Conservation (phyloP, 2,329 filamentous ascomycete species). For the Cladosporium cucumerinum region DNA sequence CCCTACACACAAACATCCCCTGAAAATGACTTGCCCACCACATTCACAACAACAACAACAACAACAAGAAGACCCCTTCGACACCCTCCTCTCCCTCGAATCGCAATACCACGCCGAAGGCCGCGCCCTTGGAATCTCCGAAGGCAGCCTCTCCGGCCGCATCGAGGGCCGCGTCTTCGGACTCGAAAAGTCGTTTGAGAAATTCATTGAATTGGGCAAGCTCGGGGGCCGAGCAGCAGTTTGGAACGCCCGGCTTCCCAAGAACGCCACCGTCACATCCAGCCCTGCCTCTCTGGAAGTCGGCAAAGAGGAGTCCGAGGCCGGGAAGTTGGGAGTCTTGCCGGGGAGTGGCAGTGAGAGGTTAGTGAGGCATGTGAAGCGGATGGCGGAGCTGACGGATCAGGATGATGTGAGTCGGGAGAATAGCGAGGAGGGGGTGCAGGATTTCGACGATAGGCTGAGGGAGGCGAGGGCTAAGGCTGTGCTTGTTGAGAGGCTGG, state of each 20-base stretch:
- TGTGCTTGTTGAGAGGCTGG: conserved; percentile 76
- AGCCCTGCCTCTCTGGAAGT: background rate
- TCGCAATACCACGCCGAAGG: conserved; percentile 78
- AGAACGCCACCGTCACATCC: background rate
- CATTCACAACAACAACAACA: conserved; percentile 28
- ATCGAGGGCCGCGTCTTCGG: conserved; percentile 89
- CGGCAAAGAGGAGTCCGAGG: background rate
- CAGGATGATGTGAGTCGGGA: conserved; percentile 71
- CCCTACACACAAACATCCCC: too few relatives aligned
- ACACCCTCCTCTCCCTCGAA: conserved; percentile 58
- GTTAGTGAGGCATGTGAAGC: conserved; percentile 71
- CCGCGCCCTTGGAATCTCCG: conserved; percentile 68
- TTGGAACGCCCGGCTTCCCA: conserved; percentile 72
- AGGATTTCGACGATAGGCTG: conserved; percentile 84
- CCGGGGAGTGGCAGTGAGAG: conserved; percentile 51
- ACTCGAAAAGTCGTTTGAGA: conserved; percentile 89
- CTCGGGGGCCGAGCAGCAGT: conserved; percentile 75
- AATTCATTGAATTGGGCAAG: conserved; percentile 76
- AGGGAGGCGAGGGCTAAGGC: conserved; percentile 79
- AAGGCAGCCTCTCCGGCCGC: conserved; percentile 73
- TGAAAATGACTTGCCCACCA: background rate
- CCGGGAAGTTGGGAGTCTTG: background rate
- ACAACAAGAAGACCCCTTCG: conserved; percentile 50
- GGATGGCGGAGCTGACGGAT: conserved; percentile 74
- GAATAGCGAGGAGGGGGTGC: conserved; percentile 85